Evolutionary conservation across 805 yeast species (phyloP).

Genomic region (Metschnikowia aberdeeniae): DNA sequence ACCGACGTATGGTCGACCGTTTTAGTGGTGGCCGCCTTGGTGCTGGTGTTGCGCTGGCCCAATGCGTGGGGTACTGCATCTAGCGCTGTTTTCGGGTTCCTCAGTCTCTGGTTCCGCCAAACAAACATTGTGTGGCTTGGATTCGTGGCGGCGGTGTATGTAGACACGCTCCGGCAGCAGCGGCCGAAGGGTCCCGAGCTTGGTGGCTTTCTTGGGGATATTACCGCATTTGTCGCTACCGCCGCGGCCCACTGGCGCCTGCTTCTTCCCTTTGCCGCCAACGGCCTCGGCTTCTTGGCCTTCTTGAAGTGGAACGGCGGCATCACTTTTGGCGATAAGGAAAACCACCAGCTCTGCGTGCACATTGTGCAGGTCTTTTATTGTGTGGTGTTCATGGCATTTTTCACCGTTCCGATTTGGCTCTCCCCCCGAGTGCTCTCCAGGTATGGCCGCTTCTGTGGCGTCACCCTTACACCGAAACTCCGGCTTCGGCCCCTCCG

Average conservation of each 20-base stretch:
- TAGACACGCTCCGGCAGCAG: slow-evolving; percentile 42
- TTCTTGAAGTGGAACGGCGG: slow-evolving; percentile 74
- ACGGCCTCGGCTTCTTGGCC: slow-evolving; percentile 47
- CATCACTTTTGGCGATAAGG: slow-evolving; percentile 87
- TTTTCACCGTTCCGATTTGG: slow-evolving; percentile 79
- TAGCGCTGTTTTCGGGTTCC: slow-evolving; percentile 54
- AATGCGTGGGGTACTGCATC: slow-evolving; percentile 21
- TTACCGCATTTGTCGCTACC: slow-evolving; percentile 4
- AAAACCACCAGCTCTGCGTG: slow-evolving; percentile 67
- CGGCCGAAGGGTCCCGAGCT: too few relatives aligned
- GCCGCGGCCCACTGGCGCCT: slow-evolving; percentile 18
- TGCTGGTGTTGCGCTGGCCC: slow-evolving; percentile 36
- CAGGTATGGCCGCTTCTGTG: slow-evolving; percentile 33
- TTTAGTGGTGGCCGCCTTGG: slow-evolving; percentile 53
- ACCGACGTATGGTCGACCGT: slow-evolving; percentile 93
- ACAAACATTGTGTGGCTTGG: slow-evolving; percentile 88
- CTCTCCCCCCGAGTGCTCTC: slow-evolving; percentile 39
- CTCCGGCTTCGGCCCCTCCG: not conserved
- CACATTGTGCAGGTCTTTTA: slow-evolving; percentile 83
- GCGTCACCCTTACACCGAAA: not conserved
- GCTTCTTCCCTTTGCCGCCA: slow-evolving; percentile 49
- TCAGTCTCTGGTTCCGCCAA: slow-evolving; percentile 77
- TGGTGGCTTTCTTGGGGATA: not conserved
- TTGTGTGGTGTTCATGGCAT: slow-evolving; percentile 57
- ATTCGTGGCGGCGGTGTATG: slow-evolving; percentile 49